Base-by-base conservation (phyloP, 2,329 filamentous ascomycete species). In the Mollisia scopiformis region DNA sequence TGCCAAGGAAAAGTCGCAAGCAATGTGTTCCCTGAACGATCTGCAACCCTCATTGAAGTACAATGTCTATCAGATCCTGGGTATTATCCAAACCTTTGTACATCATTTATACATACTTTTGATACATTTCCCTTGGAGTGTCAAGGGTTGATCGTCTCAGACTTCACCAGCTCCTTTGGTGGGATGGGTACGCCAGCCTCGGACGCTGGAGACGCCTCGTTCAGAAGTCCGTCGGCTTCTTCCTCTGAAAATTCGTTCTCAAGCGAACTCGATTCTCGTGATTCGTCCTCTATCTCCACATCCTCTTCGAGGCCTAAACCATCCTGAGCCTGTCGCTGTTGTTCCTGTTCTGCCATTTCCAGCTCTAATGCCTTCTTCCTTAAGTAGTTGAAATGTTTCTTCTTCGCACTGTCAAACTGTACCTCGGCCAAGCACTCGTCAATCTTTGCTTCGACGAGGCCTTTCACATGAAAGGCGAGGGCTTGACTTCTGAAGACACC, bases 391-490 rank as follows among this genome's bases (percentile, higher is more conserved):
- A 43, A 35, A 19, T 49, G 28, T 28, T 59, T 59, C 55, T 58
- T 65, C 37, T 43, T 19, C 4, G 43, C 46, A 19, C 51, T 41
- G 54, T 63, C 50, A 21, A 37, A 66, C 3, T 59, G 35, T 6
- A 62, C 58, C 25, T 55, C 58, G n/a, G 49, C 47, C 21, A 68
- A 54, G 30, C 64, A 69, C 14, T 69, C 39, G 62, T 74, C 67
- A 71, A 98, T 93, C 72, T 85, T 87, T 55, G 86, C 81, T 76
- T 97, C 93, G 1, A 93, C 88, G 53, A 96, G 74, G 6, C 78
- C 75, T 72, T 97, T 96, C 52, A 92, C 86, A 72, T 97, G 88
- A 65, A 91, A 89, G 0, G 92, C 93, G 46, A 97, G 80, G 0
- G 80, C 80, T 68, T 94, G 86, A 65, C 88, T 91, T 6, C 80